phyloP scores from a whole-genome alignment of 78 protist genomes.

The Speleostelium caveatum region DNA sequence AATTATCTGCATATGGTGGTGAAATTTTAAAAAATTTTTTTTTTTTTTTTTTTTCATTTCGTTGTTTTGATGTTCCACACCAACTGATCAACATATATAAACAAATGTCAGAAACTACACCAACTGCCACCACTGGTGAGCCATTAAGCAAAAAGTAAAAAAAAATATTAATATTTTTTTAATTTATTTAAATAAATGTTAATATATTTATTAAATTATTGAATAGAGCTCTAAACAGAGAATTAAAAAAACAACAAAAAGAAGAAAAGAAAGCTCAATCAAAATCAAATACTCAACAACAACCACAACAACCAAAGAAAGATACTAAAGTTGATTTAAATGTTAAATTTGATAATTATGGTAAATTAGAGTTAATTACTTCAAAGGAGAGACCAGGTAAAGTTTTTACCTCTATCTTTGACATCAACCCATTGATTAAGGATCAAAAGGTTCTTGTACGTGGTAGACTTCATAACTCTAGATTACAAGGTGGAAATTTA shows the following conservation, averaged over 20 bases:
- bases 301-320: slow-evolving; percentile 18
- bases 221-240: slow-evolving; percentile 48
- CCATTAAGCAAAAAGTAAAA: background rate
- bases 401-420: slow-evolving; percentile 40
- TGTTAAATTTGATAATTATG: slow-evolving; percentile 45
- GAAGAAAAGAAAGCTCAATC: slow-evolving; percentile 59
- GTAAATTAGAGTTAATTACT: slow-evolving; percentile 32
- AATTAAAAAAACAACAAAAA: slow-evolving; percentile 53
- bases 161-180: background rate
- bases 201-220: background rate
- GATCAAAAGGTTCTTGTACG: slow-evolving; percentile 53
- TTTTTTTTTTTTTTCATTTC: no score
- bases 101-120: background rate
- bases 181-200: background rate
- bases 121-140: background rate
- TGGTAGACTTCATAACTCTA: slow-evolving; percentile 25
- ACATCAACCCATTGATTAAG: background rate
- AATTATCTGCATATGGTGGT: background rate
- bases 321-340: slow-evolving; percentile 16
- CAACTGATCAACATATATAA: background rate
- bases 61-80: background rate
- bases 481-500: slow-evolving; percentile 77
- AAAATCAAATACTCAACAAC: slow-evolving; percentile 30
- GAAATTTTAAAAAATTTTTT: no score
- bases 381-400: background rate